A percentile compares a stretch with the other conserved stretches of the same genome.
These are phyloP conservation scores for Ceratobasidium sp. DNA, from an alignment of 1,284 basidiomycete genomes.

Conservation along the genomic window DNA sequence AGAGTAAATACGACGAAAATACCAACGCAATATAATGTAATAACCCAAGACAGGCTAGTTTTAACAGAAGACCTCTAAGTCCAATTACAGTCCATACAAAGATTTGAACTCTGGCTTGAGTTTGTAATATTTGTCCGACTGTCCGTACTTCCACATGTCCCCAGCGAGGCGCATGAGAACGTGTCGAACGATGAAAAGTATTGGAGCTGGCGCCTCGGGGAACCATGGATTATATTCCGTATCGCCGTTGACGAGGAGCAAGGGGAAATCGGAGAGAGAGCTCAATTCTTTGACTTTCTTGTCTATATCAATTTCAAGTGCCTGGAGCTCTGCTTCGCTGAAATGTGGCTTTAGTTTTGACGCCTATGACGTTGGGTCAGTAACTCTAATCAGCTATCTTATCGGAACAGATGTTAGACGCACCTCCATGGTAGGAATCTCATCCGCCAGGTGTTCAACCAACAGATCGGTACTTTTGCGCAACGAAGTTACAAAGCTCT, in stretches of 20 bases:
- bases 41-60: too few relatives aligned
- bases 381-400: too few relatives aligned
- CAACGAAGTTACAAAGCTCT: constrained; percentile 3
- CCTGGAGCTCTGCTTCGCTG: constrained; percentile 15
- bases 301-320: neutral
- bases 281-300: constrained; percentile 8
- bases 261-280: constrained; percentile 5
- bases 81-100: constrained; percentile 1
- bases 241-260: constrained; percentile 14
- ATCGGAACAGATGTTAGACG: too few relatives aligned
- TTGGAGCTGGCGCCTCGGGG: constrained; percentile 8
- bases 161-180: constrained; percentile 4
- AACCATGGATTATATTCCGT: constrained; percentile 27
- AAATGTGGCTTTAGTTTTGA: constrained; percentile 3
- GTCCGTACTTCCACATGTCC: constrained; percentile 33
- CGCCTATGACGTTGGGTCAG: neutral
- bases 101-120: constrained; percentile 29
- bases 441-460: constrained; percentile 9
- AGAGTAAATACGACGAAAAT: too few relatives aligned
- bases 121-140: constrained; percentile 17
- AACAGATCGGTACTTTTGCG: constrained; percentile 8
- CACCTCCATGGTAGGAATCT: constrained; percentile 34
- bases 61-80: too few relatives aligned
- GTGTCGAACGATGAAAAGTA: constrained; percentile 23
- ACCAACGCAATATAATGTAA: too few relatives aligned